phyloP scores from a whole-genome alignment of 768 basidiomycete genomes.

The Tricholoma furcatifolium region DNA sequence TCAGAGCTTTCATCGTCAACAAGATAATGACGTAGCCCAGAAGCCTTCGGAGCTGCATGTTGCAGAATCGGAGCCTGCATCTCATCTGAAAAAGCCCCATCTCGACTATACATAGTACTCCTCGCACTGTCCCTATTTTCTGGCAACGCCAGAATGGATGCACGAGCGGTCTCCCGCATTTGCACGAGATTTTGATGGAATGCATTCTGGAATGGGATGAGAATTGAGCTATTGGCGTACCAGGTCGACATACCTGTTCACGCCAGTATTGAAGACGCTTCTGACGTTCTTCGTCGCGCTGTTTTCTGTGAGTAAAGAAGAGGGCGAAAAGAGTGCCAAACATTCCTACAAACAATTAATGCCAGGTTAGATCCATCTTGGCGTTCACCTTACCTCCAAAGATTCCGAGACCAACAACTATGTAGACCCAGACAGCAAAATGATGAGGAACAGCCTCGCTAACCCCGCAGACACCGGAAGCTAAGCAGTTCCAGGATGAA shows the following conservation, averaged over 20 bases:
- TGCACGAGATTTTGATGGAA: slow-evolving; percentile 80
- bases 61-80: slow-evolving; percentile 53
- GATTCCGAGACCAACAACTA: slow-evolving; percentile 68
- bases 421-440: slow-evolving; percentile 68
- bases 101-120: slow-evolving; percentile 48
- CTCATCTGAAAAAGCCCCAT: slow-evolving; percentile 52
- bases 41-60: slow-evolving; percentile 46
- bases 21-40: slow-evolving; percentile 54
- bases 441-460: slow-evolving; percentile 60
- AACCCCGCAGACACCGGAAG: slow-evolving; percentile 58
- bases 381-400: slow-evolving; percentile 54
- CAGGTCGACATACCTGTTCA: slow-evolving; percentile 60
- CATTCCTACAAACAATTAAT: slow-evolving; percentile 53
- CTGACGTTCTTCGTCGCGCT: slow-evolving; percentile 75
- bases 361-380: background rate
- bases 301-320: slow-evolving; percentile 68
- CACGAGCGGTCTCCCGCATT: slow-evolving; percentile 73
- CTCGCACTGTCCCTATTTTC: slow-evolving; percentile 45
- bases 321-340: slow-evolving; percentile 65
- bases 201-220: slow-evolving; percentile 48
- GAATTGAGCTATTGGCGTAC: background rate
- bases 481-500: slow-evolving; percentile 69
- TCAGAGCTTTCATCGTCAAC: slow-evolving; percentile 48
- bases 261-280: slow-evolving; percentile 88
- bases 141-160: slow-evolving; percentile 60